Evolutionary conservation across 1,284 basidiomycete species (phyloP).

Genomic region (Ceratobasidium sp.): DNA sequence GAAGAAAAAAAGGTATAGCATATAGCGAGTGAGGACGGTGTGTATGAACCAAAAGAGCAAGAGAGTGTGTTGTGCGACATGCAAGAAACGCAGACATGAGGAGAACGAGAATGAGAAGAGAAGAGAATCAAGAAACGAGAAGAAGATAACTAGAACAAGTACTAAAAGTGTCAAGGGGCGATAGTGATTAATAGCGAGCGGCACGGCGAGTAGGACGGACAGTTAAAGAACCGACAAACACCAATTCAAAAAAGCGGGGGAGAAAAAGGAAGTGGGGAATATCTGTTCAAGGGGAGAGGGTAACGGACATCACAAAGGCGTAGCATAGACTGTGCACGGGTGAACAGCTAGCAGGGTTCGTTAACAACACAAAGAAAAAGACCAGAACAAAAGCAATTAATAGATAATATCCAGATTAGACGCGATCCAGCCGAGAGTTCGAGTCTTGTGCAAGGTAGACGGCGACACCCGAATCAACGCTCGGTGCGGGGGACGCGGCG

Average conservation of each 20-base stretch:
- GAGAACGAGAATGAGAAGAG: constrained; percentile 8
- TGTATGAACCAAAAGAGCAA: constrained; percentile 5
- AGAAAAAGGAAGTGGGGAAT: constrained; percentile 5
- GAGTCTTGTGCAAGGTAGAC: constrained; percentile 35
- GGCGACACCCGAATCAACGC: constrained; percentile 35
- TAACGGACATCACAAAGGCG: constrained; percentile 27
- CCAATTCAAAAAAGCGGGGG: neutral
- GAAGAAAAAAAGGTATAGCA: constrained; percentile 16
- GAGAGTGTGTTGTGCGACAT: too few species aligned
- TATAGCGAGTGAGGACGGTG: constrained; percentile 23
- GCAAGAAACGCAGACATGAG: too few species aligned
- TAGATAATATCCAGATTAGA: constrained; percentile 1
- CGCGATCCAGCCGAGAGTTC: constrained; percentile 9
- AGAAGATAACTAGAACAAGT: constrained; percentile 2
- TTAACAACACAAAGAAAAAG: neutral
- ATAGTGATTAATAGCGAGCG: constrained; percentile 29
- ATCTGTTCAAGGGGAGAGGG: constrained; percentile 18
- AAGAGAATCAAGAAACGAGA: constrained; percentile 6
- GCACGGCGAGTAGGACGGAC: constrained; percentile 11
- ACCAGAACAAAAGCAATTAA: constrained; percentile 5
- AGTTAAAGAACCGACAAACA: constrained; percentile 8
- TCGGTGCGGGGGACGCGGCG: constrained; percentile 15
- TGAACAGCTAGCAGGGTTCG: neutral
- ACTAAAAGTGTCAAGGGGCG: constrained; percentile 16
- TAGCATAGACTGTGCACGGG: too few species aligned